These are phyloP conservation scores for Penicillium alfredii DNA, from an alignment of 495 filamentous ascomycete species.

Conservation along the genomic window DNA sequence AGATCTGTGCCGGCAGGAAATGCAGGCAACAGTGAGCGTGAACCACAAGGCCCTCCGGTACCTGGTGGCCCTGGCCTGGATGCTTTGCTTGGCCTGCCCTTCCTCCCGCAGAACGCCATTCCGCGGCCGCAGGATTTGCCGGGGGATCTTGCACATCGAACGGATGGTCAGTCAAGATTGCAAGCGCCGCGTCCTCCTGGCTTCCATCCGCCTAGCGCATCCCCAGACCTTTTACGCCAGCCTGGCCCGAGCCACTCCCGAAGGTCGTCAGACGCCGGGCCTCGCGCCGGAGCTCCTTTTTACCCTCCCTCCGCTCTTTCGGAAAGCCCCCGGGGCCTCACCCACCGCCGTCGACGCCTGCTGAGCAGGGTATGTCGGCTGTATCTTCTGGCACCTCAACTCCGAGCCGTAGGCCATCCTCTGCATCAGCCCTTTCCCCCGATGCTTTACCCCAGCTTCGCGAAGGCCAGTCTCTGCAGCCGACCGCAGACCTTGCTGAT, in stretches of 20 bases:
- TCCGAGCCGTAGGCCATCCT: constrained; percentile 48
- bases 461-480: constrained; percentile 29
- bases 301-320: constrained; percentile 39
- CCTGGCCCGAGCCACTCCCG: constrained; percentile 23
- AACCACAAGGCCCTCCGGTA: constrained; percentile 37
- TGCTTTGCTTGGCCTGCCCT: constrained; percentile 48
- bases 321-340: constrained; percentile 57
- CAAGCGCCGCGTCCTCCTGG: constrained; percentile 43
- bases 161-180: constrained; percentile 46
- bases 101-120: constrained; percentile 52
- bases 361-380: constrained; percentile 53
- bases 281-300: constrained; percentile 19
- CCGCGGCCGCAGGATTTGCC: constrained; percentile 34
- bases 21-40: constrained; percentile 35
- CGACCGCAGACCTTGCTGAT: constrained; percentile 26
- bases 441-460: constrained; percentile 29
- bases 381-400: constrained; percentile 53
- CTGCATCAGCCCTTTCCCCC: constrained; percentile 43
- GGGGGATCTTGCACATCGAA: constrained; percentile 27
- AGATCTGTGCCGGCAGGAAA: constrained; percentile 57
- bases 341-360: constrained; percentile 65
- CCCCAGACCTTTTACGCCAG: constrained; percentile 46
- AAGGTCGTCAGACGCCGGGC: constrained; percentile 35
- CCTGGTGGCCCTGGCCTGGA: constrained; percentile 38
- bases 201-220: constrained; percentile 29